A percentile compares a stretch with the other conserved stretches of the same genome.
Conservation (phyloP, 371 early-diverging fungal genomes). For the Apophysomyces elegans region DNA sequence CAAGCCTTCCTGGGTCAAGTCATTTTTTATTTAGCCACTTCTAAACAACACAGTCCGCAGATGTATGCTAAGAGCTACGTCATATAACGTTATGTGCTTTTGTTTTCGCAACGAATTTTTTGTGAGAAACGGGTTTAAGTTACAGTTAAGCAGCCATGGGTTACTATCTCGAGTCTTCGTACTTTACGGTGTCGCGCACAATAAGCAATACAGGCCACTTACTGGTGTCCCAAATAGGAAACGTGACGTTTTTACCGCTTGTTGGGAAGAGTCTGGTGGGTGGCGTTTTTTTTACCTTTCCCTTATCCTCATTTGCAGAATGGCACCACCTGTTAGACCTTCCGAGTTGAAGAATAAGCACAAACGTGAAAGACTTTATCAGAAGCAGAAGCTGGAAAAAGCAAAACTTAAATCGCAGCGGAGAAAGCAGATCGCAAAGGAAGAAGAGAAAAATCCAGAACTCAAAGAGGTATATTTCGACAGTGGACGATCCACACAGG, state of each 20-base stretch:
- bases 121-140: too few relatives aligned
- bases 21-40: too few relatives aligned
- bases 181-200: too few relatives aligned
- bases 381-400: constrained; percentile 74
- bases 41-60: too few relatives aligned
- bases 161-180: too few relatives aligned
- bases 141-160: too few relatives aligned
- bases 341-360: constrained; percentile 79
- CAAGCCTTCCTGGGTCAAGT: too few relatives aligned
- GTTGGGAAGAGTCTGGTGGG: background rate
- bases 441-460: constrained; percentile 87
- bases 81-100: too few relatives aligned
- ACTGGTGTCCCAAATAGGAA: too few relatives aligned
- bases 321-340: constrained; percentile 28
- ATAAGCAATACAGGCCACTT: too few relatives aligned
- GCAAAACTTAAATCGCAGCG: constrained; percentile 76
- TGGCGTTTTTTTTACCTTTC: constrained; percentile 10
- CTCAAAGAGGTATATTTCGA: constrained; percentile 69
- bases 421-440: constrained; percentile 73
- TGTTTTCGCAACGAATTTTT: too few relatives aligned
- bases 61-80: too few relatives aligned
- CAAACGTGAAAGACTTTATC: constrained; percentile 78
- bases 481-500: background rate
- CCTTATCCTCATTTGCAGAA: constrained; percentile 4
- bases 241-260: constrained; percentile 3